Base-by-base conservation (phyloP, 129 eudicot genomes). In the Chrysanthemum makinoi region DNA sequence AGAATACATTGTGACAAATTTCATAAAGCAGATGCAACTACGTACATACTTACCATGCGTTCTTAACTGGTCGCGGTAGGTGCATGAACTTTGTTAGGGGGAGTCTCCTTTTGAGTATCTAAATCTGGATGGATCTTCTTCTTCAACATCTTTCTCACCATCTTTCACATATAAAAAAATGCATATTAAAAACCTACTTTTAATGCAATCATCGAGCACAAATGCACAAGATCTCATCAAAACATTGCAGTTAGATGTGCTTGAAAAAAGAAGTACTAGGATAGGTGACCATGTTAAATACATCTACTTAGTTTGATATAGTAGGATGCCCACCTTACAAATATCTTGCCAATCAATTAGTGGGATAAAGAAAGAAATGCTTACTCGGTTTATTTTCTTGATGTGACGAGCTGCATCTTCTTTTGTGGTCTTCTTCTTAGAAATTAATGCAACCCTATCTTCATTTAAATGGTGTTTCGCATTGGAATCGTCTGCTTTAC, bases 121-220 rank as follows among this genome's bases (percentile, higher is more conserved):
- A 72, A 30, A 6, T 87, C 95, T 12, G 97, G 97, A 73, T 90
- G 95, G 63, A 90, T 77, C 83, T 90, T 90, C 75, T 77, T 90
- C 77, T 81, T 90, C 82, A 85, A 55, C 87, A 90, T 85, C 65
- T 78, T 90, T 55, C 65, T 84, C 87, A 90, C 68, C 86, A 90
- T 70, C 97, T 90, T 66, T 60, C 18, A 66, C 56, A 15, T 11
- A 46, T 16, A 62, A 26, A 15, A 69, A 0, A 18, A 44, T 16
- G n/a, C 14, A 5, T 12, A 30, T n/a, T 13, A 62, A 6, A 14
- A 62, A 6, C 47, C 4, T 30, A 30, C 35, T 30, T 30, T 30
- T 30, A 30, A 30, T 30, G 35, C 35, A 30, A 30, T 28, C 35
- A 30, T 30, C 35, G 4, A 30, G 35, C 35, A 30, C 35, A 30